Percentiles rank a stretch among this genome's conserved stretches.
Evolutionary conservation across 768 basidiomycete genomes (phyloP).

Genomic region (Gymnopilus junonius): DNA sequence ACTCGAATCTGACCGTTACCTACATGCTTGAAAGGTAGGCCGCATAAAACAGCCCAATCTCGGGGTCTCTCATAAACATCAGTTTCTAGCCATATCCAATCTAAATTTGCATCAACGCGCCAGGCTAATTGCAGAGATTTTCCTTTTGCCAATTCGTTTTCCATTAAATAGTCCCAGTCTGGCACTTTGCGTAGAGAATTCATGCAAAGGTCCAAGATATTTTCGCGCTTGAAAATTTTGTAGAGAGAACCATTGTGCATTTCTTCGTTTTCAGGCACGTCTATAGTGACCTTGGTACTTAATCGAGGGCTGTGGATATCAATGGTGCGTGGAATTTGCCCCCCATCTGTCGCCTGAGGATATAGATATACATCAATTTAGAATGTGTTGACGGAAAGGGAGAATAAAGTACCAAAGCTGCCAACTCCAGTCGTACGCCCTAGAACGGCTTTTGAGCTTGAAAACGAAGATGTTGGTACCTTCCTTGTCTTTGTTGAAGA

Average conservation of each 20-base stretch:
- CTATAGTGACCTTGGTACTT: slow-evolving; percentile 69
- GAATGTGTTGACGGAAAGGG: neutral
- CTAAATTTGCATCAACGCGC: slow-evolving; percentile 72
- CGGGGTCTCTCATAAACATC: slow-evolving; percentile 66
- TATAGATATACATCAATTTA: neutral
- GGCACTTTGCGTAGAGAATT: slow-evolving; percentile 56
- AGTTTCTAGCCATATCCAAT: slow-evolving; percentile 84
- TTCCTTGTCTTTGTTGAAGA: slow-evolving; percentile 54
- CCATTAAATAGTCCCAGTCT: slow-evolving; percentile 67
- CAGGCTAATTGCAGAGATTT: slow-evolving; percentile 76
- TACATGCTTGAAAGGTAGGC: slow-evolving; percentile 76
- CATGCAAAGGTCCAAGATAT: slow-evolving; percentile 66
- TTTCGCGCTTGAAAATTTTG: slow-evolving; percentile 59
- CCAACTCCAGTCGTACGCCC: slow-evolving; percentile 92
- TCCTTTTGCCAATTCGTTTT: slow-evolving; percentile 56
- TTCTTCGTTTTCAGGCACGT: slow-evolving; percentile 57
- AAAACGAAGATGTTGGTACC: slow-evolving; percentile 90
- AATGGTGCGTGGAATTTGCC: slow-evolving; percentile 66
- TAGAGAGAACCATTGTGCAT: slow-evolving; percentile 44
- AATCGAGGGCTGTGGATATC: slow-evolving; percentile 74
- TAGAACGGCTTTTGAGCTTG: slow-evolving; percentile 76
- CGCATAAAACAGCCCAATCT: slow-evolving; percentile 76
- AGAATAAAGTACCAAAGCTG: slow-evolving; percentile 63
- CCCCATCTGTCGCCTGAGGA: slow-evolving; percentile 74
- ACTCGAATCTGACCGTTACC: slow-evolving; percentile 18